Evolutionary conservation across 1,284 basidiomycete species (phyloP), one percentile per base, ranked within the genome.

Genomic region (Vanrija sp.): DNA sequence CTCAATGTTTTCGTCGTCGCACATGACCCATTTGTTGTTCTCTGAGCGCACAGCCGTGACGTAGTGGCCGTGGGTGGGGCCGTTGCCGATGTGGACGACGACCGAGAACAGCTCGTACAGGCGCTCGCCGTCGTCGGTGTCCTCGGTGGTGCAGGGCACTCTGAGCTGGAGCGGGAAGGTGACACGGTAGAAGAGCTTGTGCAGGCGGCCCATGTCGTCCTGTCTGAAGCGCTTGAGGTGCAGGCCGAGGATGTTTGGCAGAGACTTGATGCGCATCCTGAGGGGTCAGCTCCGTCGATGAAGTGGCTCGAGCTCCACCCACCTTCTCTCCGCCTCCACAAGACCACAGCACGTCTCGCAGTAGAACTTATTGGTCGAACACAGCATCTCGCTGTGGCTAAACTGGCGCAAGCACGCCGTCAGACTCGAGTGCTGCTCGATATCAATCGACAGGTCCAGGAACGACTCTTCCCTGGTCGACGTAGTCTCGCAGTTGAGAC

Each of bases 191-290:
- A 88, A 85, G 46, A 98, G 84, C 75, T 98, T 98, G 79, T 94
- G 88, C 75, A 93, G 92, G 62, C 84, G 85, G 59, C 86, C 85
- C 5, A 88, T 78, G 57, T 89, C 85, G 73, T 96, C 93, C 72
- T 96, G 92, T 76, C 95, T 97, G 85, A 98, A 98, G 31, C 96
- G 85, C 77, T 98, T 98, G 50, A 98, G 80, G 75, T 98, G 95
- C 38, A 98, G 80, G 14, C 94, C 92, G 23, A 98, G 84, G 38
- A 98, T 82, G 71, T 97, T 93, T 6, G 95, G 93, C 5, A 97
- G 80, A 64, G 86, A 87, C 78, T 97, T 96, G 75, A 98, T 93
- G 77, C 97, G 97, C 92, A 98, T 98, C 62, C 92, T 94, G 65
- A 5, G 31, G 22, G 31, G 31, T 31, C 12, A 22, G 31, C 31